Evolutionary conservation across 352 stramenopile genomes (phyloP).

Genomic region (Phytophthora macrochlamydospora): DNA sequence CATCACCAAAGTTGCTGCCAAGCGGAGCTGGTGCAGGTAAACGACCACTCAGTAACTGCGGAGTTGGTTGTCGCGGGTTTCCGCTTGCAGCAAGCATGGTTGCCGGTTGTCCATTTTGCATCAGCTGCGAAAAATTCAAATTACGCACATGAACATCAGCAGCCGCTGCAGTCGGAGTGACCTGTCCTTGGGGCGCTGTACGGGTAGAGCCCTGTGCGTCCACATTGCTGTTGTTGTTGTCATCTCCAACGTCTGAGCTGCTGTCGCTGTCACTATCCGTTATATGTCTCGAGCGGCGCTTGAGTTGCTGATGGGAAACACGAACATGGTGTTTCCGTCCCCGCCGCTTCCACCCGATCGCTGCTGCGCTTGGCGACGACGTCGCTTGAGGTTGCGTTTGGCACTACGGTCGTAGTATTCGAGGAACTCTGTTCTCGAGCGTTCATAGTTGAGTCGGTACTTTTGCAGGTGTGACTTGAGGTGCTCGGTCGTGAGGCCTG

Average conservation of each 20-base stretch:
- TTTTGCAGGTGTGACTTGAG: slow-evolving; percentile 91
- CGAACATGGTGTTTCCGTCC: slow-evolving; percentile 77
- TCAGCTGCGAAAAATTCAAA: slow-evolving; percentile 37
- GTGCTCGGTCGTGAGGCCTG: slow-evolving; percentile 84
- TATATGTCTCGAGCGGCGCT: slow-evolving; percentile 37
- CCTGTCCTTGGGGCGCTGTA: slow-evolving; percentile 16
- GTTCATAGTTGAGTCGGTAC: slow-evolving; percentile 89
- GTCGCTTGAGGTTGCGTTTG: slow-evolving; percentile 62
- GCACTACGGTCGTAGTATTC: slow-evolving; percentile 86
- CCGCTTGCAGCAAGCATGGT: slow-evolving; percentile 16
- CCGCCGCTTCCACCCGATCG: slow-evolving; percentile 22
- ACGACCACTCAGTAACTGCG: slow-evolving; percentile 12
- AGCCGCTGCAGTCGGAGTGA: slow-evolving; percentile 9
- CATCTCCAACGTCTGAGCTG: slow-evolving; percentile 33
- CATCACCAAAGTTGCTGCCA: slow-evolving; percentile 17
- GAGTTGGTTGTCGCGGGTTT: slow-evolving; percentile 3
- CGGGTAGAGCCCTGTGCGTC: slow-evolving; percentile 12
- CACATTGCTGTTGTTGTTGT: slow-evolving; percentile 35
- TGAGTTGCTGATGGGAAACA: slow-evolving; percentile 77
- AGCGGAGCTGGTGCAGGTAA: slow-evolving; percentile 13
- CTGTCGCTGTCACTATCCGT: slow-evolving; percentile 51
- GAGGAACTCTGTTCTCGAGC: slow-evolving; percentile 84
- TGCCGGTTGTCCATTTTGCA: slow-evolving; percentile 34
- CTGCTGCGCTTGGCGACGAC: slow-evolving; percentile 45
- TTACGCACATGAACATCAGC: slow-evolving; percentile 10